Conservation (phyloP, 139 green algal genomes). For the Tetradesmus lagerheimii region DNA sequence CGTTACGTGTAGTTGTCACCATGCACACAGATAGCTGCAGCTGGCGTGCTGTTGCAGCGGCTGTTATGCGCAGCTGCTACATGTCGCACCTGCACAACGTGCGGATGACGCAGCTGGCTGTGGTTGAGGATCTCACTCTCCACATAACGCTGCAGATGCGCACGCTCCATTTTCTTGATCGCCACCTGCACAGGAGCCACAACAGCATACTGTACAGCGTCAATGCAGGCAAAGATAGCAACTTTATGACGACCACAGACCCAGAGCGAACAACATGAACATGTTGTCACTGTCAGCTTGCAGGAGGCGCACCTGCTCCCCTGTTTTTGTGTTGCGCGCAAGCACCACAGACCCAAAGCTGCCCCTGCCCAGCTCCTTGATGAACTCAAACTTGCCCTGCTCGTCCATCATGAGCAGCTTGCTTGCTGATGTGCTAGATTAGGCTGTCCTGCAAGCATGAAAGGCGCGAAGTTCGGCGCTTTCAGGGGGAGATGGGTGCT, state of each 20-base stretch:
- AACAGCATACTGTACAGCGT: too few species aligned
- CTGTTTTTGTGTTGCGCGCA: constrained; percentile 12
- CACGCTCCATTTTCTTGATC: constrained; percentile 50
- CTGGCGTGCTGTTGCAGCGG: not conserved
- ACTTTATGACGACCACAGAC: too few species aligned
- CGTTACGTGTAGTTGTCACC: too few species aligned
- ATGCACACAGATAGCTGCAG: not conserved
- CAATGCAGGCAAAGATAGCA: too few species aligned
- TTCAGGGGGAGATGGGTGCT: not conserved
- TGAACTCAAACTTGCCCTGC: constrained; percentile 28
- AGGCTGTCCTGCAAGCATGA: not conserved
- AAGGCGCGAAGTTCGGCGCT: not conserved
- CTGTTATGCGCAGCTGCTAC: not conserved
- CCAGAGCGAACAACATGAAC: too few species aligned
- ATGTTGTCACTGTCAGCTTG: not conserved
- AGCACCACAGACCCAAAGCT: constrained; percentile 42
- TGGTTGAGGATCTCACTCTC: constrained; percentile 95
- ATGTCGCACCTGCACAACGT: constrained; percentile 82
- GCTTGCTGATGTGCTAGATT: not conserved
- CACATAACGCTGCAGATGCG: constrained; percentile 43
- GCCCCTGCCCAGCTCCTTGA: constrained; percentile 31
- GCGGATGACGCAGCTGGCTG: constrained; percentile 89
- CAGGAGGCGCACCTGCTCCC: constrained; percentile 14
- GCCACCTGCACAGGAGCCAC: constrained; percentile 17
- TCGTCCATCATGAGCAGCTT: constrained; percentile 16